Base-by-base conservation (phyloP, 805 yeast species). In the Saccharomycopsis sp. region DNA sequence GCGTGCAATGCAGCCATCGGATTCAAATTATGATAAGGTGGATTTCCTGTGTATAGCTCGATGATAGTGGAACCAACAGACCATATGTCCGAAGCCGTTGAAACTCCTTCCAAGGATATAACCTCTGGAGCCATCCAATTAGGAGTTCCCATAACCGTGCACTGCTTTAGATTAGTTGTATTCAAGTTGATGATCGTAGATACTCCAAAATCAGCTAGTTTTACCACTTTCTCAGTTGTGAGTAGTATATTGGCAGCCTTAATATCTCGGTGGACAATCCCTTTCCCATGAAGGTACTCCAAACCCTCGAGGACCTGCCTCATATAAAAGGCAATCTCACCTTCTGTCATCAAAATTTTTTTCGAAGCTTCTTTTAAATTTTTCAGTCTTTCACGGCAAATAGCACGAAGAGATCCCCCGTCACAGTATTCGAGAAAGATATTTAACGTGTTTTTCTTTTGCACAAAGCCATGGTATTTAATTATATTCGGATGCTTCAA, bases 71-170 rank as follows among this genome's bases (percentile, higher is more conserved):
- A 95, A 2, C 98, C 99, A 24, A 94, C 71, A 5, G 96, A 88
- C 98, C 94, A 88, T 29, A 88, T 81, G 72, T 94, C 99, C 1
- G 96, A 89, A 1, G 95, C 87, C 0, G 92, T 82, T 8, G 95
- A 85, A 1, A 92, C 87, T 2, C 95, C 96, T 65, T 86, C 88
- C 64, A 90, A 84, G 48, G 85, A 76, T 2, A 94, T 87, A 1
- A 95, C 84, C 67, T 94, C 99, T 0, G 99, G 99, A 0, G 99
- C 97, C 97, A 94, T 91, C 98, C 98, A 94, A 68, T 92, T 88
- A 0, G 97, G 96, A 0, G 98, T 90, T 1, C 99, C 99, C 90
- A 73, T 0, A 97, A 90, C 1, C 89, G 91, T 50, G 65, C 61
- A 54, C 64, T 73, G 71, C 71, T 75, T 73, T 66, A 77, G 60